Evolutionary conservation across 2,329 filamentous ascomycete species (phyloP), one percentile per base, ranked within the genome.

Genomic region (Anisogramma anomala): DNA sequence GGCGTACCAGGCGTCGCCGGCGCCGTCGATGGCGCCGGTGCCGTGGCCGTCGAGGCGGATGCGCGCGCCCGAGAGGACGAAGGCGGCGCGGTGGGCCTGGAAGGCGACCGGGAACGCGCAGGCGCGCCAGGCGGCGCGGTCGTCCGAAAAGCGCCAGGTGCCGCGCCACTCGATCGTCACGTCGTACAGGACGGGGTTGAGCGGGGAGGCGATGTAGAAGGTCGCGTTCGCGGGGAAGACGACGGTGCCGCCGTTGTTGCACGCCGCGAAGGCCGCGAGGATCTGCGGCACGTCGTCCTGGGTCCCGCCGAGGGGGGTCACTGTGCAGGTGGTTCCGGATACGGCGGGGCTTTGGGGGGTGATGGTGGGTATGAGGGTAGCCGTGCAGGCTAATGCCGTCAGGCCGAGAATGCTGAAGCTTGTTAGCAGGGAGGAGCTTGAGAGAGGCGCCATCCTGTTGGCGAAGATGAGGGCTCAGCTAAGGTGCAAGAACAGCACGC

Each of bases 11-110:
- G 59, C 51, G 46, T 75, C 65, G 3, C 72, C 70, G 45, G 71
- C 72, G 5, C 71, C 71, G 41, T 71, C 52, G 36, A 75, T 72
- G 2, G 68, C 66, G n/a, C 70, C 69, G 0, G 65, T 72, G 0
- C 61, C 61, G 42, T 68, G 60, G 9, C 71, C 71, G 48, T 72
- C 56, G 48, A 75, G 73, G 13, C 52, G 58, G 43, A 75, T 74
- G 14, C 62, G 53, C 15, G 65, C 58, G 6, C 71, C 71, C 0
- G 63, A 65, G 33, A 75, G 56, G 14, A 74, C 49, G 44, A 75
- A 71, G 13, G 66, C 65, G 0, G 71, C 71, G n/a, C 55, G 55
- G 48, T 74, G 72, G 49, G 75, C 74, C 49, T 75, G 71, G 48
- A 74, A 75, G 3, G 57, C 55, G 25, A 75, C 61, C 6, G 60